These are phyloP conservation scores for Zea luxurians DNA, from an alignment of 176 grass and related monocot species.

Conservation along the genomic window DNA sequence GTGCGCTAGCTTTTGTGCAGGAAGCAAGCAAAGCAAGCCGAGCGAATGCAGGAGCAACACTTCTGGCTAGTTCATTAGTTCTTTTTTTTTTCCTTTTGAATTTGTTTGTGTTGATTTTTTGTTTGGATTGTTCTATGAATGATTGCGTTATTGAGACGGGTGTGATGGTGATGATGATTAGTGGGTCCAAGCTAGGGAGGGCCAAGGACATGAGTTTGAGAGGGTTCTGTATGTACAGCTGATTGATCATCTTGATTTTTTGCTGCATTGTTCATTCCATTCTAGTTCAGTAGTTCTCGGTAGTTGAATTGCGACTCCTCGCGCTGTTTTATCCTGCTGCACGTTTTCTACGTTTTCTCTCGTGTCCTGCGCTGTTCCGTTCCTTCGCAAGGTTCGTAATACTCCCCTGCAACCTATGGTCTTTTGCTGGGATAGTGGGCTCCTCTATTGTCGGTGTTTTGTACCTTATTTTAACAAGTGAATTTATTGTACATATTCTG, in stretches of 20 bases:
- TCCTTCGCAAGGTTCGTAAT: background rate
- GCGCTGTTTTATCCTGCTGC: background rate
- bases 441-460: too few relatives aligned
- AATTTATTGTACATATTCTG: too few relatives aligned
- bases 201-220: conserved; percentile 29
- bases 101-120: conserved; percentile 14
- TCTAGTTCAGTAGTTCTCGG: background rate
- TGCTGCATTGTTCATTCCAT: conserved; percentile 31
- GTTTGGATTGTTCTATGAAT: conserved; percentile 49
- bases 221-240: conserved; percentile 44
- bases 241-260: conserved; percentile 46
- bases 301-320: background rate
- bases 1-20: conserved; percentile 22
- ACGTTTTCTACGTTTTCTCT: too few relatives aligned
- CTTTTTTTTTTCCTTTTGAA: conserved; percentile 19
- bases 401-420: background rate
- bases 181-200: conserved; percentile 47
- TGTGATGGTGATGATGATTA: conserved; percentile 45
- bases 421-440: too few relatives aligned
- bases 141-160: conserved; percentile 57
- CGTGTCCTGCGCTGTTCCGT: background rate
- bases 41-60: conserved; percentile 48
- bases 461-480: too few relatives aligned
- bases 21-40: conserved; percentile 15
- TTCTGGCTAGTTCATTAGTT: conserved; percentile 48